These are phyloP conservation scores for Trichopus zeylanicus DNA, from an alignment of 116 monocot species.

Conservation along the genomic window DNA sequence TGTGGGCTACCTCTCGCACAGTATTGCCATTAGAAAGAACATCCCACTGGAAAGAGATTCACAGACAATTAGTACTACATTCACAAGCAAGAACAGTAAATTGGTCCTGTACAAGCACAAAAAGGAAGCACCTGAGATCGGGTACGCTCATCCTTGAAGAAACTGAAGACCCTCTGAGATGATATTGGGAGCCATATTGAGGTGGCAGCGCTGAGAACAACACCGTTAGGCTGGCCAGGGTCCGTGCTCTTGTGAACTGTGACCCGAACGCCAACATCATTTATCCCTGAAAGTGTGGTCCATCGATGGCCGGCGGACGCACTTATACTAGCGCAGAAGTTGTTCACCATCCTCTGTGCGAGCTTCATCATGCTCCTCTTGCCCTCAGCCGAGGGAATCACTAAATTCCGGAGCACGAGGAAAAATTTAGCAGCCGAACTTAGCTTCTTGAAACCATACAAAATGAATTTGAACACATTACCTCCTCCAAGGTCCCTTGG, in stretches of 20 bases:
- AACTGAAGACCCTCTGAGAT: slow-evolving; percentile 62
- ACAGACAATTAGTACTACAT: background rate
- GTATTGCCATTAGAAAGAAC: slow-evolving; percentile 65
- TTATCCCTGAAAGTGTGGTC: slow-evolving; percentile 51
- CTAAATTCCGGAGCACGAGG: no score
- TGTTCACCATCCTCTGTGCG: slow-evolving; percentile 80
- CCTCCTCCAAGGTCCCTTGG: slow-evolving; percentile 50
- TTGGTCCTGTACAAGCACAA: background rate
- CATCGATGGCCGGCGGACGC: slow-evolving; percentile 50
- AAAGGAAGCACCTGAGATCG: slow-evolving; percentile 55
- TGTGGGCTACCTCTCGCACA: slow-evolving; percentile 68
- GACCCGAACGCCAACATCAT: slow-evolving; percentile 62
- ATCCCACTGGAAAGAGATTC: slow-evolving; percentile 57
- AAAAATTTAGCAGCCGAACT: no score
- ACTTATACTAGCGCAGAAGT: slow-evolving; percentile 59
- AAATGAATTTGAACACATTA: slow-evolving; percentile 6
- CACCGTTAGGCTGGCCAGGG: slow-evolving; percentile 69
- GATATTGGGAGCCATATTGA: slow-evolving; percentile 68
- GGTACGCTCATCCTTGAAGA: slow-evolving; percentile 64
- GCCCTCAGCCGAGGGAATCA: slow-evolving; percentile 48
- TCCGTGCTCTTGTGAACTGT: slow-evolving; percentile 58
- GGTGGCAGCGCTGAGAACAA: slow-evolving; percentile 72
- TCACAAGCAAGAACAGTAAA: background rate
- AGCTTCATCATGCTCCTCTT: slow-evolving; percentile 95
- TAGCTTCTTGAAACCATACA: no score